phyloP scores from a whole-genome alignment of 331 rosid species.

The Acacia pycnantha region DNA sequence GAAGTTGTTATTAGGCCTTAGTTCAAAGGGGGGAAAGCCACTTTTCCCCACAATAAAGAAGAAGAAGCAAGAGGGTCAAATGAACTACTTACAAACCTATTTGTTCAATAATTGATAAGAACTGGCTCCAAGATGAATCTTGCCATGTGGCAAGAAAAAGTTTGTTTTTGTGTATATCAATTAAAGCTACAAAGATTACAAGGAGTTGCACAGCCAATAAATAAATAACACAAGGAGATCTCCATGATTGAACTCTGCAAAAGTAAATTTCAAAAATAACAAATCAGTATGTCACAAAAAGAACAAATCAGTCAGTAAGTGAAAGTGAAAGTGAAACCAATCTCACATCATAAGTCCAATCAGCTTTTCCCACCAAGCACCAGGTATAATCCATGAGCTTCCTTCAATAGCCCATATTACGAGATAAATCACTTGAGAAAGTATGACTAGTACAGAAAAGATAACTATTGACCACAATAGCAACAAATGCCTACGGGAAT shows the following conservation, averaged over 20 bases:
- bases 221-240: conserved; percentile 67
- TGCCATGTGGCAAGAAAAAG: conserved; percentile 49
- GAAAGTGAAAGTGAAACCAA: conserved; percentile 29
- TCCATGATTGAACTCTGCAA: conserved; percentile 90
- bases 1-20: not conserved
- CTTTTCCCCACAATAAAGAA: not conserved
- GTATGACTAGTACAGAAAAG: conserved; percentile 61
- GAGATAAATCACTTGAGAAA: conserved; percentile 66
- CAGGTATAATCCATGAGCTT: conserved; percentile 46
- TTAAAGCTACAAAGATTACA: conserved; percentile 56
- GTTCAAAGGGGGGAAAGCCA: not conserved
- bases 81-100: conserved; percentile 71
- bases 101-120: conserved; percentile 55
- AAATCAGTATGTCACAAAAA: conserved; percentile 28
- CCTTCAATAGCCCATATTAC: conserved; percentile 68
- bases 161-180: conserved; percentile 68
- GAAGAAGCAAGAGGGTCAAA: conserved; percentile 12
- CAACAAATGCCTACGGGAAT: conserved; percentile 51
- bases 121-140: conserved; percentile 65
- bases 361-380: conserved; percentile 81
- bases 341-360: conserved; percentile 84
- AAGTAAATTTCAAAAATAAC: conserved; percentile 31
- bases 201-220: conserved; percentile 69
- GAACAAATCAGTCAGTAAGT: conserved; percentile 12
- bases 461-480: conserved; percentile 73